Evolutionary conservation across 1,284 basidiomycete species (phyloP).

Genomic region (Grifola frondosa): DNA sequence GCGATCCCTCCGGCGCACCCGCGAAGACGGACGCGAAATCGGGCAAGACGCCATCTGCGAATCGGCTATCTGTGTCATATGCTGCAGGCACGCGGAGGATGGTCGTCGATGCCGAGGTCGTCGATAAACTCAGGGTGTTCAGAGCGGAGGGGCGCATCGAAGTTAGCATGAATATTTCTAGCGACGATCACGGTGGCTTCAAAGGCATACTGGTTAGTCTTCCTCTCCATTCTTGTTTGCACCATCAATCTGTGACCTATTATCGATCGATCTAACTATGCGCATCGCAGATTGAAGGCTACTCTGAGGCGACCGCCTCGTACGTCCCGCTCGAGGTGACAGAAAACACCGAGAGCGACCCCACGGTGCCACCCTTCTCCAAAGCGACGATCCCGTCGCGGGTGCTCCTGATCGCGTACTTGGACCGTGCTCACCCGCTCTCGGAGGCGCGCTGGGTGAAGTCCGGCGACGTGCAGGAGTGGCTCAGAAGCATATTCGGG

Average conservation of each 20-base stretch:
- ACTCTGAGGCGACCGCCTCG: slow-evolving; percentile 69
- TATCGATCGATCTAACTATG: slow-evolving; percentile 12
- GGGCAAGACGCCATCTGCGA: slow-evolving; percentile 58
- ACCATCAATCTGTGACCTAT: slow-evolving; percentile 4
- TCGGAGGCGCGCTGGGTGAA: slow-evolving; percentile 97
- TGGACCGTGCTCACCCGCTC: slow-evolving; percentile 85
- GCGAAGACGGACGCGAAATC: slow-evolving; percentile 16
- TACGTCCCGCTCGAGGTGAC: slow-evolving; percentile 59
- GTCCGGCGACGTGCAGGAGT: slow-evolving; percentile 90
- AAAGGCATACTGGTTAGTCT: slow-evolving; percentile 73
- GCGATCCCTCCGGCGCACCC: slow-evolving; percentile 3
- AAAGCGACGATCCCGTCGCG: slow-evolving; percentile 51
- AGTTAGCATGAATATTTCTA: slow-evolving; percentile 63
- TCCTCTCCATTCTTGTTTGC: too few species aligned
- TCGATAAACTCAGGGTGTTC: slow-evolving; percentile 79
- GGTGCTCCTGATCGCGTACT: slow-evolving; percentile 59
- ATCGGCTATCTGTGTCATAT: slow-evolving; percentile 92
- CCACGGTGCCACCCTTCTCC: slow-evolving; percentile 68
- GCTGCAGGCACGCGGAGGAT: slow-evolving; percentile 84
- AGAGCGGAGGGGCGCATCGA: slow-evolving; percentile 86
- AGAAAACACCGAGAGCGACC: slow-evolving; percentile 46
- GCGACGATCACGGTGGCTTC: slow-evolving; percentile 54
- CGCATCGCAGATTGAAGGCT: slow-evolving; percentile 65
- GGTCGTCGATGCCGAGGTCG: slow-evolving; percentile 86
- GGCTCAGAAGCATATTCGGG: slow-evolving; percentile 86